These are phyloP conservation scores for Saccharomyces uvarum DNA, from an alignment of 1,139 yeast species.

Conservation along the genomic window DNA sequence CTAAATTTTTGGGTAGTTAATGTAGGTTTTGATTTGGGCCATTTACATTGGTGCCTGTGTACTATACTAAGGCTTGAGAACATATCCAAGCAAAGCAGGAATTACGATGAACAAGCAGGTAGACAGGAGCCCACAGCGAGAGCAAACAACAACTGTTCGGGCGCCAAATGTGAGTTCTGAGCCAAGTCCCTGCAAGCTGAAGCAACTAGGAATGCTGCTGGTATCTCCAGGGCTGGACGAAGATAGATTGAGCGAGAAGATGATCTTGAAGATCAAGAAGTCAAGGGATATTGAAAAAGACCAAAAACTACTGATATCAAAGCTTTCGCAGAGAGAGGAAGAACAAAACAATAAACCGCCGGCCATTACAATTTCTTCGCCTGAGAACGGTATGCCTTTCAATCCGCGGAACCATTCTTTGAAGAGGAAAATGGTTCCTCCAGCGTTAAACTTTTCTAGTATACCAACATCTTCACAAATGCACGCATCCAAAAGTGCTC, in stretches of 20 bases:
- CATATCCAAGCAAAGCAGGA: not conserved
- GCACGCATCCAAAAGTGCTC: not conserved
- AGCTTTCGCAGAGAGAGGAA: not conserved
- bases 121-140: not conserved
- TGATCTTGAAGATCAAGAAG: conserved; percentile 30
- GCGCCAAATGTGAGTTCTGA: not conserved
- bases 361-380: not conserved
- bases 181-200: not conserved
- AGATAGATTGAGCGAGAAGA: conserved; percentile 28
- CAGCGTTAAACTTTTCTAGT: not conserved
- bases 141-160: not conserved
- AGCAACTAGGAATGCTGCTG: conserved; percentile 29
- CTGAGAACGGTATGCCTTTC: not conserved
- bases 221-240: conserved; percentile 37
- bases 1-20: not conserved
- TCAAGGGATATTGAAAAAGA: conserved; percentile 33
- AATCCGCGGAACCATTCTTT: not conserved
- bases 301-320: conserved; percentile 25
- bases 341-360: not conserved
- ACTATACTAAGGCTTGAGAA: not conserved
- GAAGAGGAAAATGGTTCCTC: not conserved
- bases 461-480: not conserved
- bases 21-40: not conserved
- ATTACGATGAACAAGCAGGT: not conserved
- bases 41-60: not conserved